phyloP scores from a whole-genome alignment of 257 asterid species.

The Nicotiana otophora region DNA sequence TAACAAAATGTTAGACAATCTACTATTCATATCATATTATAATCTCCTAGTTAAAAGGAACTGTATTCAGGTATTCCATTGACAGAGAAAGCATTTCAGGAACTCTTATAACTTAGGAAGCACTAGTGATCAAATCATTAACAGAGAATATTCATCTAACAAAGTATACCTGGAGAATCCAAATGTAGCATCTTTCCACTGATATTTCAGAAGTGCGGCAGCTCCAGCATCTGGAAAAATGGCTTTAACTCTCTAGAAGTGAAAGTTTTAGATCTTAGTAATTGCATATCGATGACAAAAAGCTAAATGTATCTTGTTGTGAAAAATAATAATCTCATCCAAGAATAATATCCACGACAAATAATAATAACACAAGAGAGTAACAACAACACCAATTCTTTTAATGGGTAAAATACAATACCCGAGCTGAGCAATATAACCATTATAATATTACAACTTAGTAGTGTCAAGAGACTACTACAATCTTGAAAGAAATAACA shows the following conservation, averaged over 20 bases:
- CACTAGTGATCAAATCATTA: neutral
- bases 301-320: neutral
- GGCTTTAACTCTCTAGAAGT: conserved; percentile 76
- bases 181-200: conserved; percentile 89
- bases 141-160: neutral
- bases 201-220: conserved; percentile 79
- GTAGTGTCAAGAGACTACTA: too few relatives aligned
- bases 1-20: neutral
- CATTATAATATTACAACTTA: too few relatives aligned
- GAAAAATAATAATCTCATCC: too few relatives aligned
- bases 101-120: neutral
- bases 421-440: too few relatives aligned
- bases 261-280: conserved; percentile 26
- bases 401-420: too few relatives aligned
- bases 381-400: too few relatives aligned
- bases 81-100: neutral
- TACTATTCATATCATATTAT: neutral
- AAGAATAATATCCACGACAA: too few relatives aligned
- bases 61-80: neutral
- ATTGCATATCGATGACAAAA: conserved; percentile 4
- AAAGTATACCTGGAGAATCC: conserved; percentile 64
- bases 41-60: neutral
- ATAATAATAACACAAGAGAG: too few relatives aligned
- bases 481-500: too few relatives aligned
- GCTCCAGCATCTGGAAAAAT: conserved; percentile 99